These are phyloP conservation scores for Lipomyces lipofer DNA, from an alignment of 805 yeast genomes.

Conservation along the genomic window DNA sequence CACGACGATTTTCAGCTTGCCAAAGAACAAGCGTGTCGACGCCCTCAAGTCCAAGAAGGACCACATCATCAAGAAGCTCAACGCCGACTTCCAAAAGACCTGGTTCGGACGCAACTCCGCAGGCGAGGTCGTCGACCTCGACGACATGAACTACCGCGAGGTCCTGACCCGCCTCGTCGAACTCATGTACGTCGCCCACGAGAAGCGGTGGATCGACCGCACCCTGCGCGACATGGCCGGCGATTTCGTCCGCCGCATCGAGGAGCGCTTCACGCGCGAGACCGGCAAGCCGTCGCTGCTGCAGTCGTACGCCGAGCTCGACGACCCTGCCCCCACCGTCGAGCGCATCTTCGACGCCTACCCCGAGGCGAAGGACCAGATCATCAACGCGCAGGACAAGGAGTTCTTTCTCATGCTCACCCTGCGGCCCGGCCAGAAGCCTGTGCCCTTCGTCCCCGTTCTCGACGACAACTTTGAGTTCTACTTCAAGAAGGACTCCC, in stretches of 20 bases:
- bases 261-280: slow-evolving; percentile 82
- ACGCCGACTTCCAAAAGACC: slow-evolving; percentile 95
- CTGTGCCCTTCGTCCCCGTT: slow-evolving; percentile 96
- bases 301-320: slow-evolving; percentile 69
- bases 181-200: slow-evolving; percentile 77
- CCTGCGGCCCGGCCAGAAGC: slow-evolving; percentile 84
- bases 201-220: slow-evolving; percentile 83
- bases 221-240: slow-evolving; percentile 86
- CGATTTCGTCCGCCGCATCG: slow-evolving; percentile 86
- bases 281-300: slow-evolving; percentile 56
- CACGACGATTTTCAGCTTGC: slow-evolving; percentile 85
- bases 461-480: slow-evolving; percentile 91
- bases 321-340: slow-evolving; percentile 62
- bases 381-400: slow-evolving; percentile 91
- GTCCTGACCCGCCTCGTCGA: slow-evolving; percentile 85
- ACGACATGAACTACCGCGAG: slow-evolving; percentile 94
- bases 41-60: slow-evolving; percentile 81
- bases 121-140: slow-evolving; percentile 81
- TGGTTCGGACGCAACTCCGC: slow-evolving; percentile 85
- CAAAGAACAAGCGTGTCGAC: slow-evolving; percentile 76
- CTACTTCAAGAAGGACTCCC: slow-evolving; percentile 96
- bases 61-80: slow-evolving; percentile 78
- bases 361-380: slow-evolving; percentile 75
- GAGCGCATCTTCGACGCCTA: slow-evolving; percentile 63
- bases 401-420: slow-evolving; percentile 87